Percentiles rank a stretch among this genome's conserved stretches.
Evolutionary conservation across 805 yeast genomes (phyloP).

Genomic region (Schwanniomyces yamadae): DNA sequence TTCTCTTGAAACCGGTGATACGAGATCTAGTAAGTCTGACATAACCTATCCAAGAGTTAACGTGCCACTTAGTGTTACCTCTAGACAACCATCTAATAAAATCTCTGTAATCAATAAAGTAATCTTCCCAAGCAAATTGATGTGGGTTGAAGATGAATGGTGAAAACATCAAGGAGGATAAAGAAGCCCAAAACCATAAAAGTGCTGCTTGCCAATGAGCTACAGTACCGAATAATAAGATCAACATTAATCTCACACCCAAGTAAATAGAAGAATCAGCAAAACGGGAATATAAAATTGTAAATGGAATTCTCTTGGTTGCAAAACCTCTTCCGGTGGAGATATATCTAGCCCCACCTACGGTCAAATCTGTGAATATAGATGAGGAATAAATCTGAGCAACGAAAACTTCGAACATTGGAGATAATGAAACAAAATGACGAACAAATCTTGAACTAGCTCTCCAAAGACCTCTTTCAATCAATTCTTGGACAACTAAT

Average conservation of each 20-base stretch:
- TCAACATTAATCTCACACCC: conserved; percentile 77
- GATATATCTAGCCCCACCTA: conserved; percentile 81
- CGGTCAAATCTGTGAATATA: conserved; percentile 60
- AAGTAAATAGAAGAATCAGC: conserved; percentile 78
- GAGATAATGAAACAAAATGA: conserved; percentile 70
- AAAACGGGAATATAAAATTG: conserved; percentile 65
- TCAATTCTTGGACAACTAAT: conserved; percentile 70
- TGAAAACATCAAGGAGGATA: conserved; percentile 82
- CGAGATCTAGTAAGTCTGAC: conserved; percentile 79
- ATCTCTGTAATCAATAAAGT: conserved; percentile 94
- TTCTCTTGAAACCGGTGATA: conserved; percentile 87
- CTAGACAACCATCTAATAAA: conserved; percentile 88
- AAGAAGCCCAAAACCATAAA: conserved; percentile 95
- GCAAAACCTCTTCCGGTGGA: conserved; percentile 86
- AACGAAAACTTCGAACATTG: conserved; percentile 76
- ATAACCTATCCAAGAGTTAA: conserved; percentile 87
- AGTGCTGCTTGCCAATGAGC: conserved; percentile 91
- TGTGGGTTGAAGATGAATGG: conserved; percentile 97
- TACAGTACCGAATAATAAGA: conserved; percentile 70
- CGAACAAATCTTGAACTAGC: conserved; percentile 62
- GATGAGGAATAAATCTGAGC: conserved; percentile 76
- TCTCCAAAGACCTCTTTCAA: conserved; percentile 72
- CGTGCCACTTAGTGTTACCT: conserved; percentile 87
- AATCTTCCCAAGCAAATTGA: conserved; percentile 95
- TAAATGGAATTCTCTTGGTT: conserved; percentile 65